A percentile compares a stretch with the other conserved stretches of the same genome.
phyloP scores from a whole-genome alignment of 139 green algal species.

The Gonium pectorale region DNA sequence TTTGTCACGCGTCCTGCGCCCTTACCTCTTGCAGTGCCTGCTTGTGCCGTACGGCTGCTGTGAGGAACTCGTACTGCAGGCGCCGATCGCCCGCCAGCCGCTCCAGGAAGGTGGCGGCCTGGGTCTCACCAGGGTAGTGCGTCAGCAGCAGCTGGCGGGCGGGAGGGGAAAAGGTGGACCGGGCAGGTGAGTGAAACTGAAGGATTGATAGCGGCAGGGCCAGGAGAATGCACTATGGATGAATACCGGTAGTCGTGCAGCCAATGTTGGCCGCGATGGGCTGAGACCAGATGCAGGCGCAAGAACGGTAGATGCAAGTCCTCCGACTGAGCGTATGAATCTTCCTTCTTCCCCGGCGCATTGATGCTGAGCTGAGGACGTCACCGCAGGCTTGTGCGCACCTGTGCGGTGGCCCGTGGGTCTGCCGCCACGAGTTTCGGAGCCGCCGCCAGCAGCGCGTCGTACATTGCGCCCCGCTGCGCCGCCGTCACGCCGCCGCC shows the following conservation, averaged over 20 bases:
- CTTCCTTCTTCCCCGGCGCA: too few species aligned
- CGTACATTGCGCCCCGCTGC: conserved; percentile 6
- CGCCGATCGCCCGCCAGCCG: conserved; percentile 14
- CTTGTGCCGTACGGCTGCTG: conserved; percentile 33
- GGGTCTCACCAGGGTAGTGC: conserved; percentile 25
- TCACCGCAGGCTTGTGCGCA: too few species aligned
- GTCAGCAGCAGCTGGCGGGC: conserved; percentile 17
- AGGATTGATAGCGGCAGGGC: too few species aligned
- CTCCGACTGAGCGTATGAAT: too few species aligned
- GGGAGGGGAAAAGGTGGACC: too few species aligned
- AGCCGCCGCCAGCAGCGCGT: conserved; percentile 35
- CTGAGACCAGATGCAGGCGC: too few species aligned
- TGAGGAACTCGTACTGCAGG: conserved; percentile 61
- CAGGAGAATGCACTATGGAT: too few species aligned
- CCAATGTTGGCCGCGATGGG: too few species aligned
- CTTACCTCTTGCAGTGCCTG: conserved; percentile 13
- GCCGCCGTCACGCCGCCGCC: background rate
- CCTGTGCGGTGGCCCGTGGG: conserved; percentile 42
- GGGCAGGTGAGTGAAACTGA: background rate
- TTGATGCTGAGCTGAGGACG: too few species aligned
- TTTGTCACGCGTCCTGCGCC: background rate
- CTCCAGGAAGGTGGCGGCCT: conserved; percentile 37
- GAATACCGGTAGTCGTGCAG: too few species aligned
- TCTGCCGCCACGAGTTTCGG: conserved; percentile 44
- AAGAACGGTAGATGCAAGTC: too few species aligned